phyloP scores from a whole-genome alignment of 2,329 filamentous ascomycete genomes.

The Aspergillus calidoustus region DNA sequence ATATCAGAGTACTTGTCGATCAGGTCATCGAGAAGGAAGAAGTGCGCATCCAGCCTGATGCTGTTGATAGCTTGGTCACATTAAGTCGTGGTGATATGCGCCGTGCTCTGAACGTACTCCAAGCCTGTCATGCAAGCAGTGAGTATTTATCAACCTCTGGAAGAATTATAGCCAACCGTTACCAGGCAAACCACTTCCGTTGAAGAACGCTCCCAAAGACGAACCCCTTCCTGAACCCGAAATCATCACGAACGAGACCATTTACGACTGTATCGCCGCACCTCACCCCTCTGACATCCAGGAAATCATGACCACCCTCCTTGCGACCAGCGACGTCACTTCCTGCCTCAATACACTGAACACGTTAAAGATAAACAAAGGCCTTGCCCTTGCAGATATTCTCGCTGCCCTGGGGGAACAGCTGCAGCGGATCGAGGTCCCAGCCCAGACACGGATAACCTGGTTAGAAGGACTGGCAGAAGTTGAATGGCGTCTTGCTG shows the following conservation, averaged over 20 bases:
- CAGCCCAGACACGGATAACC: slow-evolving; percentile 80
- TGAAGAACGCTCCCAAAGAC: slow-evolving; percentile 63
- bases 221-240: slow-evolving; percentile 69
- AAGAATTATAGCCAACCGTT: slow-evolving; percentile 4
- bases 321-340: slow-evolving; percentile 84
- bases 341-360: slow-evolving; percentile 88
- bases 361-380: slow-evolving; percentile 80
- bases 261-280: slow-evolving; percentile 96
- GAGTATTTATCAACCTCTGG: slow-evolving; percentile 40
- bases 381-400: slow-evolving; percentile 90
- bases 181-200: slow-evolving; percentile 69
- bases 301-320: slow-evolving; percentile 80
- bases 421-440: slow-evolving; percentile 79
- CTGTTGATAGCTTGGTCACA: slow-evolving; percentile 79
- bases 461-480: slow-evolving; percentile 93
- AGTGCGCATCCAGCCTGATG: slow-evolving; percentile 80
- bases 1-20: slow-evolving; percentile 85
- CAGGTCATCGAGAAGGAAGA: slow-evolving; percentile 86
- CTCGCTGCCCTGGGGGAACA: slow-evolving; percentile 85
- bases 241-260: slow-evolving; percentile 85
- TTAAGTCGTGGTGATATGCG: slow-evolving; percentile 97
- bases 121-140: slow-evolving; percentile 95
- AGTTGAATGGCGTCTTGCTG: slow-evolving; percentile 87
- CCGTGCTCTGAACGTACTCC: slow-evolving; percentile 88
- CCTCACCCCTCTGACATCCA: slow-evolving; percentile 88